Evolutionary conservation across 345 rosid species (phyloP).

Genomic region (Eucalyptus victrix): DNA sequence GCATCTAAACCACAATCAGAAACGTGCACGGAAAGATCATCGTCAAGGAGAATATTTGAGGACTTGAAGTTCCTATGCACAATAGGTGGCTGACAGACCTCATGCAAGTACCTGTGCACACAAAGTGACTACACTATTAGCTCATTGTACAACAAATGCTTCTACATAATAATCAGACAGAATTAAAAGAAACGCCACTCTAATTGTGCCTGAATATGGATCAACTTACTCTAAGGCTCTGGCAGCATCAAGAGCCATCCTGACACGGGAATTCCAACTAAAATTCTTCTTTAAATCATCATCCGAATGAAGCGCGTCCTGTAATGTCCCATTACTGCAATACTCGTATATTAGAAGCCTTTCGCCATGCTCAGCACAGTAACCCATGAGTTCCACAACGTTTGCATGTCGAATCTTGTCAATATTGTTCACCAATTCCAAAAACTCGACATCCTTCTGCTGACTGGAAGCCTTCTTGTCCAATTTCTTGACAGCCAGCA

Average conservation of each 20-base stretch:
- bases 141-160: not conserved
- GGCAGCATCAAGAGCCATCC: conserved; percentile 92
- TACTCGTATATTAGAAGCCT: conserved; percentile 87
- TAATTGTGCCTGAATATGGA: not conserved
- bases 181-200: not conserved
- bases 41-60: conserved; percentile 79
- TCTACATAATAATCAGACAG: not conserved
- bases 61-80: conserved; percentile 90
- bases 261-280: conserved; percentile 75
- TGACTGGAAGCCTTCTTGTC: conserved; percentile 57
- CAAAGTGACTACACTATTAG: not conserved
- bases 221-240: conserved; percentile 84
- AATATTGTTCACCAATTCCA: conserved; percentile 65
- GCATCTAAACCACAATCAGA: conserved; percentile 94
- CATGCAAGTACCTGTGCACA: conserved; percentile 78
- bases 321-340: conserved; percentile 76
- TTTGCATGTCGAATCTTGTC: conserved; percentile 81
- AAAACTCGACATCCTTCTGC: conserved; percentile 67
- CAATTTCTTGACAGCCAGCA: conserved; percentile 86
- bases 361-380: conserved; percentile 92
- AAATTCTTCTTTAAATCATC: conserved; percentile 58
- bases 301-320: conserved; percentile 75
- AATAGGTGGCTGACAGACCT: conserved; percentile 78
- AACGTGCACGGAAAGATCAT: conserved; percentile 59
- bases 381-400: conserved; percentile 83